Percentiles rank a stretch among this genome's conserved stretches.
Evolutionary conservation across 805 yeast genomes (phyloP).

Genomic region (Yarrowia sp.): DNA sequence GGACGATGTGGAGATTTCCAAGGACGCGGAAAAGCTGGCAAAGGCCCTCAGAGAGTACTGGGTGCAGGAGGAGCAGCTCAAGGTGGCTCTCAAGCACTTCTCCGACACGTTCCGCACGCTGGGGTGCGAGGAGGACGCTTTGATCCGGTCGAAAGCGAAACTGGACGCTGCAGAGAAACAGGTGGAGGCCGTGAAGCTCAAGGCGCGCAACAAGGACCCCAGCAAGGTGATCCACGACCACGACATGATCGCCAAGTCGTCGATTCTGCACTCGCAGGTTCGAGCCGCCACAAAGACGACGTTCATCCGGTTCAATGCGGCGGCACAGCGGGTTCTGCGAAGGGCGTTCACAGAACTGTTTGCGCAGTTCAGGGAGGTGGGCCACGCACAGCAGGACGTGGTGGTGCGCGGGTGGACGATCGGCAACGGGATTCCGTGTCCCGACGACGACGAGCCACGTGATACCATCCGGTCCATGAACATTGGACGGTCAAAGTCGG

Average conservation of each 20-base stretch:
- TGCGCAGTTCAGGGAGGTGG: slow-evolving; percentile 5
- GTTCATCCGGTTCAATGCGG: slow-evolving; percentile 18
- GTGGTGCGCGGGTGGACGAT: slow-evolving; percentile 2
- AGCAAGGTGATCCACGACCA: not conserved
- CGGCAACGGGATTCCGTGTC: slow-evolving; percentile 4
- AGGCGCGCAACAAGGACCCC: slow-evolving; percentile 20
- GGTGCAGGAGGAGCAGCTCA: slow-evolving; percentile 22
- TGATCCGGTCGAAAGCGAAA: slow-evolving; percentile 14
- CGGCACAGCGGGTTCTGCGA: slow-evolving; percentile 7
- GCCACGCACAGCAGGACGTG: not conserved
- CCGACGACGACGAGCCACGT: slow-evolving; percentile 8
- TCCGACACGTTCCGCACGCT: slow-evolving; percentile 5
- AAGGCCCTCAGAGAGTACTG: slow-evolving; percentile 7
- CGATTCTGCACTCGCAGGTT: slow-evolving; percentile 25
- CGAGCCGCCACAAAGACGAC: slow-evolving; percentile 21
- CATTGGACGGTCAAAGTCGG: slow-evolving; percentile 20
- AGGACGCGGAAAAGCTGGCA: slow-evolving; percentile 13
- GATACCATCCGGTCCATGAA: slow-evolving; percentile 15
- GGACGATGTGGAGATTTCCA: slow-evolving; percentile 1
- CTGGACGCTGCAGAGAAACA: slow-evolving; percentile 19
- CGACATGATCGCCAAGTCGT: slow-evolving; percentile 23
- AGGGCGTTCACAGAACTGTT: slow-evolving; percentile 19
- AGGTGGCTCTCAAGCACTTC: slow-evolving; percentile 4
- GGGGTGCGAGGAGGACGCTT: slow-evolving; percentile 16
- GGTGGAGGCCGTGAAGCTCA: slow-evolving; percentile 23